Evolutionary conservation across 768 basidiomycete species (phyloP).

Genomic region (Boletus rubroflammeus): DNA sequence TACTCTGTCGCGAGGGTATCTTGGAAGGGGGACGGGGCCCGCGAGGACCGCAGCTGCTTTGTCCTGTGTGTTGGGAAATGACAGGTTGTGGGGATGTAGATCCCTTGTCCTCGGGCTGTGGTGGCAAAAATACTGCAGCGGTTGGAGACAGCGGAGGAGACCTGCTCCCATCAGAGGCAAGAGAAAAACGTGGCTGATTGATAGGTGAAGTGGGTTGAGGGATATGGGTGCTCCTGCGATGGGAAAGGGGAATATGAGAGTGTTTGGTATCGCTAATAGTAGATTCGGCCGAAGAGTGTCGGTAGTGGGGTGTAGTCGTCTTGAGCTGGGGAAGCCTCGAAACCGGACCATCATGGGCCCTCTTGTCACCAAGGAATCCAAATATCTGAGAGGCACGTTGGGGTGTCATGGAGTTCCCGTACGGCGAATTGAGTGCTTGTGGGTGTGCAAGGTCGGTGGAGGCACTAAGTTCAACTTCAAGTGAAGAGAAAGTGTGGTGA

Average conservation of each 20-base stretch:
- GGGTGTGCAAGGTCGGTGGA: conserved; percentile 37
- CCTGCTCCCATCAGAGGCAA: conserved; percentile 12
- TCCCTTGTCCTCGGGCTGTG: conserved; percentile 1
- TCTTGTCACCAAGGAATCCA: conserved; percentile 57
- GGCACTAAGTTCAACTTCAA: conserved; percentile 70
- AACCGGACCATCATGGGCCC: conserved; percentile 34
- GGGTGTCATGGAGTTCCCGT: conserved; percentile 48
- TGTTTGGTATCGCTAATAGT: conserved; percentile 23
- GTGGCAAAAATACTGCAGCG: not conserved
- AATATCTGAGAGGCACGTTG: conserved; percentile 75
- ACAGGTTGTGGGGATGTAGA: not conserved
- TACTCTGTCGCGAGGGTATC: conserved; percentile 33
- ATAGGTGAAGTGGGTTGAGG: conserved; percentile 12
- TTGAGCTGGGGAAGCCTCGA: conserved; percentile 32
- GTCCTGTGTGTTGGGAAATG: conserved; percentile 12
- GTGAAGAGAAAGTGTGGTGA: conserved; percentile 55
- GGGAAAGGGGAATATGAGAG: conserved; percentile 15
- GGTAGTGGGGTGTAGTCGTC: conserved; percentile 16
- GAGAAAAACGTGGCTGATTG: conserved; percentile 10
- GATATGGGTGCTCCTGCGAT: conserved; percentile 9
- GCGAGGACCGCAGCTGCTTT: conserved; percentile 37
- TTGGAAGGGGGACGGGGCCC: conserved; percentile 40
- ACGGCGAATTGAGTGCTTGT: conserved; percentile 26
- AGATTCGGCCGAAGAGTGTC: conserved; percentile 25
- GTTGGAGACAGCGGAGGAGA: conserved; percentile 8